phyloP scores from a whole-genome alignment of 192 early-diverging fungal genomes.

The Pilaira anomala region DNA sequence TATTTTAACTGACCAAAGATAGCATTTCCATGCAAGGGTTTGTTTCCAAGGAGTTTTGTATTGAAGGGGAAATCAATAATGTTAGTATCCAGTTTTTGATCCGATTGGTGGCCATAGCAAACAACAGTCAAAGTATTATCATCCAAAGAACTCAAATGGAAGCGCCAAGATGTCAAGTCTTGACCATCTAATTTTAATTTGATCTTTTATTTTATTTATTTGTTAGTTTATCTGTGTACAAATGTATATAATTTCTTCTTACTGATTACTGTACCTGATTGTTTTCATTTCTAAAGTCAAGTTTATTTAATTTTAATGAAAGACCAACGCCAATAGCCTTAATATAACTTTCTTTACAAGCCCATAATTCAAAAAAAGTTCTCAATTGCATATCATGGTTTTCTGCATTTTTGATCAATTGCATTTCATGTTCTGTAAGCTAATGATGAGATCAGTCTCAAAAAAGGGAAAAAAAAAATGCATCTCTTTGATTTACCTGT shows the following conservation, averaged over 20 bases:
- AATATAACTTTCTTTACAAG: constrained; percentile 27
- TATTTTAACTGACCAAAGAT: constrained; percentile 7
- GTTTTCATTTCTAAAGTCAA: constrained; percentile 11
- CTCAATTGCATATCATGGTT: neutral
- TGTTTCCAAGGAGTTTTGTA: constrained; percentile 5
- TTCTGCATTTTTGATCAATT: neutral
- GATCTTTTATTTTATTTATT: neutral
- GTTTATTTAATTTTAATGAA: constrained; percentile 5
- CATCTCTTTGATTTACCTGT: constrained; percentile 21
- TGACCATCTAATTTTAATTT: constrained; percentile 1
- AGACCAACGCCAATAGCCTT: constrained; percentile 26
- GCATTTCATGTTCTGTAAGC: neutral
- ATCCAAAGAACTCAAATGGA: constrained; percentile 20
- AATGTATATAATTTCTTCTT: neutral
- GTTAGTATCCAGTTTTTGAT: neutral
- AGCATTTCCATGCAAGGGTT: constrained; percentile 2
- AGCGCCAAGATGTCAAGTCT: constrained; percentile 9
- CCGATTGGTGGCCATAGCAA: constrained; percentile 9
- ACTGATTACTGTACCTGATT: neutral
- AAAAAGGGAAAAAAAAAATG: constrained; percentile 2
- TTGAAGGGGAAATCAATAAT: neutral
- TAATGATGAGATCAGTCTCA: neutral
- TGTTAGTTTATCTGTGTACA: neutral
- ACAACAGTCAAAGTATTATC: constrained; percentile 9
- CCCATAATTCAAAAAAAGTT: constrained; percentile 28